These are phyloP conservation scores for Penicillium sp. DNA, from an alignment of 2,329 filamentous ascomycete species.

Conservation along the genomic window DNA sequence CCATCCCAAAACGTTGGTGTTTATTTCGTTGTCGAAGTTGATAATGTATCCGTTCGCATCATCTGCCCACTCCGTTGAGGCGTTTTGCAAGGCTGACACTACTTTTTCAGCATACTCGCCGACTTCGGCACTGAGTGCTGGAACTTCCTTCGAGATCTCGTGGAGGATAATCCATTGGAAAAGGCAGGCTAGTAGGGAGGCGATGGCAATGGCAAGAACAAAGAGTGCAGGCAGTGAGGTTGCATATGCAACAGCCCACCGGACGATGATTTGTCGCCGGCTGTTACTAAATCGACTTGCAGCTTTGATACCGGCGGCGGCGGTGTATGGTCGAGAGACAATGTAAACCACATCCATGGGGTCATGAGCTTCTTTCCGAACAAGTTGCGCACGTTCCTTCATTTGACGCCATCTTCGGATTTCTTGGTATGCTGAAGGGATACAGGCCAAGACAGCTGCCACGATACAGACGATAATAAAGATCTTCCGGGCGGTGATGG, in stretches of 20 bases:
- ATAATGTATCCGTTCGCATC: constrained; percentile 72
- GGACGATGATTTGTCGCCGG: constrained; percentile 68
- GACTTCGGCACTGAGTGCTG: constrained; percentile 71
- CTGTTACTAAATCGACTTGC: constrained; percentile 62
- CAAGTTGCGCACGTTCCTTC: constrained; percentile 66
- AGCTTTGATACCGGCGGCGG: constrained; percentile 68
- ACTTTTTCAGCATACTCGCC: constrained; percentile 78
- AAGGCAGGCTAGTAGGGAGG: constrained; percentile 77
- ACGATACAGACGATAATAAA: constrained; percentile 74
- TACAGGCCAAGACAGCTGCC: constrained; percentile 69
- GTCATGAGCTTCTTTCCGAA: constrained; percentile 68
- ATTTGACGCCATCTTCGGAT: constrained; percentile 73
- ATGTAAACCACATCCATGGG: constrained; percentile 88
- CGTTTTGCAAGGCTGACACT: constrained; percentile 67
- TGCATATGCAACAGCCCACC: constrained; percentile 85
- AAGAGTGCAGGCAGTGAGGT: constrained; percentile 84
- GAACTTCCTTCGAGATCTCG: constrained; percentile 71
- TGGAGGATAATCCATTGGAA: constrained; percentile 79
- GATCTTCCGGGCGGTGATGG: constrained; percentile 67
- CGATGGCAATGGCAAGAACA: constrained; percentile 76
- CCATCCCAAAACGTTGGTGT: constrained; percentile 81
- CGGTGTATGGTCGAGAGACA: constrained; percentile 74
- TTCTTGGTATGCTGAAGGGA: constrained; percentile 79
- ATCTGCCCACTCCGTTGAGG: constrained; percentile 73
- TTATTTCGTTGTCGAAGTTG: constrained; percentile 68